A percentile compares a stretch with the other conserved stretches of the same genome.
phyloP scores from a whole-genome alignment of 345 rosid genomes.

The Ceriops tagal region DNA sequence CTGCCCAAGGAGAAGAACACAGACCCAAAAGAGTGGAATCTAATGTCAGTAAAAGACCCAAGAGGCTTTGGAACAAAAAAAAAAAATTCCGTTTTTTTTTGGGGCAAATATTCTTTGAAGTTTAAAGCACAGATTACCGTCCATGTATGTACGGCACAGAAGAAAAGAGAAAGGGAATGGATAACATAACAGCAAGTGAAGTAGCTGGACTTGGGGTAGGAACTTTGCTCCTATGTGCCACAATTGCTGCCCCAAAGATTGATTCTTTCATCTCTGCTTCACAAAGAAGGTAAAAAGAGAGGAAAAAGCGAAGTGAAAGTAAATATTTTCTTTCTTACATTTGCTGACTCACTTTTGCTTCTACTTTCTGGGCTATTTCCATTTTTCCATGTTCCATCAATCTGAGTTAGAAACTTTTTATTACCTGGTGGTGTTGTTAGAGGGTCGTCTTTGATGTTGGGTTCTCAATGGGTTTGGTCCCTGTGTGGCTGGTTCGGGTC shows the following conservation, averaged over 20 bases:
- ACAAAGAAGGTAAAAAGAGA: constrained; percentile 50
- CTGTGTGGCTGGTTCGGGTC: background rate
- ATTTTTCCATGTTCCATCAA: background rate
- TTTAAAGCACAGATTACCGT: too few relatives aligned
- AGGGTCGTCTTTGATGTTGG: background rate
- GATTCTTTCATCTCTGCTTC: constrained; percentile 72
- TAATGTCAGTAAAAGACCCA: too few relatives aligned
- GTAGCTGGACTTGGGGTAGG: constrained; percentile 73
- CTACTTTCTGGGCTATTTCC: background rate
- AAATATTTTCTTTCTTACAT: background rate
- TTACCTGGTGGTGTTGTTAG: background rate
- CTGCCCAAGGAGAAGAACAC: too few relatives aligned
- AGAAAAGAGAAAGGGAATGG: constrained; percentile 33
- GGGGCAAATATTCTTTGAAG: too few relatives aligned
- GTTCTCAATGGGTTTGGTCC: background rate
- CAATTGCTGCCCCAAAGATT: constrained; percentile 64
- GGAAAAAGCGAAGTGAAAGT: too few relatives aligned
- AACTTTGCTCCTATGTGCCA: constrained; percentile 52
- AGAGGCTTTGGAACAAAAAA: too few relatives aligned
- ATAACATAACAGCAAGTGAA: constrained; percentile 61
- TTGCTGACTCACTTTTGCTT: background rate
- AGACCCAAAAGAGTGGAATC: too few relatives aligned
- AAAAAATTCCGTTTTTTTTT: too few relatives aligned
- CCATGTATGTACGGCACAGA: background rate
- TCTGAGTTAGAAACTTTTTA: background rate